phyloP scores from a whole-genome alignment of 2,329 filamentous ascomycete species.

The Aquanectria penicillioides region DNA sequence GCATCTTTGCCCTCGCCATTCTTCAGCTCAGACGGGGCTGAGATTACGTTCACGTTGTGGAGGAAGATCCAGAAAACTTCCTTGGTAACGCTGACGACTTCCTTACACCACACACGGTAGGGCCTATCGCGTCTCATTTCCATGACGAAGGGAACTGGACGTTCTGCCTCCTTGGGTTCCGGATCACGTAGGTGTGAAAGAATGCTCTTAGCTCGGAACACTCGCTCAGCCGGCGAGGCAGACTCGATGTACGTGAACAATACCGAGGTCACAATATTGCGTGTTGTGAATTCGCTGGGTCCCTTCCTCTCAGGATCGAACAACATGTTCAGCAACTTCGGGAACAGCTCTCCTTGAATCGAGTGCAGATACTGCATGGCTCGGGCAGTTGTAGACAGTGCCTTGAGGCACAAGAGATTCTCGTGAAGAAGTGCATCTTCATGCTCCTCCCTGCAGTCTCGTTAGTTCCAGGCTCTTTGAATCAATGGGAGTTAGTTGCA shows the following conservation, averaged over 20 bases:
- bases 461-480: constrained; percentile 19
- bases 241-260: constrained; percentile 88
- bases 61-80: constrained; percentile 99
- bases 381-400: constrained; percentile 88
- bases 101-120: constrained; percentile 94
- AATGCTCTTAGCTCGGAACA: constrained; percentile 76
- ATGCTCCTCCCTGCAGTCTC: constrained; percentile 79
- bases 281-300: constrained; percentile 94
- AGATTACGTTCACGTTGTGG: constrained; percentile 89
- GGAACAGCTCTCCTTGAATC: constrained; percentile 84
- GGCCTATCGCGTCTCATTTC: constrained; percentile 89
- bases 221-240: constrained; percentile 68
- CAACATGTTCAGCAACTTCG: constrained; percentile 85
- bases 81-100: constrained; percentile 91
- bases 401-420: constrained; percentile 91
- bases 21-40: constrained; percentile 65
- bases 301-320: constrained; percentile 99
- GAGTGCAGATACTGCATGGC: constrained; percentile 84
- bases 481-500: background rate
- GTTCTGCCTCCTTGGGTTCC: constrained; percentile 76
- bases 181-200: constrained; percentile 84
- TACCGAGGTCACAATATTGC: constrained; percentile 88
- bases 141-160: constrained; percentile 85
- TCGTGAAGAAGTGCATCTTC: constrained; percentile 95
- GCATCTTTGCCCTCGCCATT: constrained; percentile 32